A percentile compares a stretch with the other conserved stretches of the same genome.
Evolutionary conservation across 2,329 filamentous ascomycete species (phyloP).

Genomic region (Fusarium sp.): DNA sequence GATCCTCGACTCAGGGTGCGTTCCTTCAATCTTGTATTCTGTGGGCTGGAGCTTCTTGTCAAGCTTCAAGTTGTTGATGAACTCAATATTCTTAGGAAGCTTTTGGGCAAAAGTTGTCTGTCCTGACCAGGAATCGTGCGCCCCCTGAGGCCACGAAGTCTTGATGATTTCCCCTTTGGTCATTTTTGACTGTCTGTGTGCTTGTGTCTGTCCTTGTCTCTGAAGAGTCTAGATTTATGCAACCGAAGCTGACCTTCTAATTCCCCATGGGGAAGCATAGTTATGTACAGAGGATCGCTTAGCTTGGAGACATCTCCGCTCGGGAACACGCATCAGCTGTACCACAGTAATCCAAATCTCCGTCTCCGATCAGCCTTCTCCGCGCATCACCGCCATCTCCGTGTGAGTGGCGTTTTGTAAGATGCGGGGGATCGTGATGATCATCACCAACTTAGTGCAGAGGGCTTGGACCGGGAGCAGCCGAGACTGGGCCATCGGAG

Average conservation of each 20-base stretch:
- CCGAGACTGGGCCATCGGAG: not conserved
- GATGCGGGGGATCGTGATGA: not conserved
- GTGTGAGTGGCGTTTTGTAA: not conserved
- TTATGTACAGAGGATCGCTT: not conserved
- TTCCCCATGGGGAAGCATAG: not conserved
- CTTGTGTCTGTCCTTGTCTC: not conserved
- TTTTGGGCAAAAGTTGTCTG: conserved; percentile 3
- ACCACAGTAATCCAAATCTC: not conserved
- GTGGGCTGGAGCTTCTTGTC: not conserved
- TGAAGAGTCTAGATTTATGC: not conserved
- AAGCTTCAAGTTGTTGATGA: not conserved
- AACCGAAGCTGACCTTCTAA: not conserved
- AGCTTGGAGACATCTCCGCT: not conserved
- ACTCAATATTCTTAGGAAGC: not conserved
- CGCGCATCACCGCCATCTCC: conserved; percentile 26
- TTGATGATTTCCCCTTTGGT: not conserved
- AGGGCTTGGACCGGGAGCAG: not conserved
- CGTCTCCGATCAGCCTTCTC: not conserved
- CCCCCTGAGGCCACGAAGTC: conserved; percentile 15
- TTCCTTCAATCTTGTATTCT: not conserved
- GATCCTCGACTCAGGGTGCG: not conserved
- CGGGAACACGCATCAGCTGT: not conserved
- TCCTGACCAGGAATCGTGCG: conserved; percentile 16
- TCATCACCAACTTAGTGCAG: not conserved
- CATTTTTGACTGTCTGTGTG: not conserved